Percentiles rank a stretch among this genome's conserved stretches.
Evolutionary conservation across 805 yeast species (phyloP).

Genomic region (Novakomyces olei): DNA sequence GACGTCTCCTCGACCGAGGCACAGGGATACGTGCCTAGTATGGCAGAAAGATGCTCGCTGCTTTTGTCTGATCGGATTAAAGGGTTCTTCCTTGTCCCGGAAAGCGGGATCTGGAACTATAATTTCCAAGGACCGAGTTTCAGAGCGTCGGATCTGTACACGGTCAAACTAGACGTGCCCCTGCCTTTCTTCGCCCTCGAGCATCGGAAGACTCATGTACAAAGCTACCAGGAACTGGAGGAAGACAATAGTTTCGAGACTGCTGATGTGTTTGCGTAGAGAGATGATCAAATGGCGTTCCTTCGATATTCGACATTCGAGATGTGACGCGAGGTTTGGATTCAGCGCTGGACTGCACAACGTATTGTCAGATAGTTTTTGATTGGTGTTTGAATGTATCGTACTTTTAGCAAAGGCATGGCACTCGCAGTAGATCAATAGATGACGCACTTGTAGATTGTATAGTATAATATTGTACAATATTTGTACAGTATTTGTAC

Average conservation of each 20-base stretch:
- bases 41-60: slow-evolving; percentile 42
- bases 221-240: slow-evolving; percentile 32
- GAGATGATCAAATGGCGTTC: too few relatives aligned
- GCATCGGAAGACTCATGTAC: slow-evolving; percentile 78
- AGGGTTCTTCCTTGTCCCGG: slow-evolving; percentile 77
- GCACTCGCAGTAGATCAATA: too few relatives aligned
- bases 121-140: slow-evolving; percentile 73
- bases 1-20: slow-evolving; percentile 36
- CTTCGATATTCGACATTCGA: too few relatives aligned
- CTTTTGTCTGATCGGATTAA: slow-evolving; percentile 48
- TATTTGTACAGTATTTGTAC: too few relatives aligned
- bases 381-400: too few relatives aligned
- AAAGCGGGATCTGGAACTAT: slow-evolving; percentile 71
- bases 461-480: too few relatives aligned
- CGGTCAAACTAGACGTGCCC: slow-evolving; percentile 57
- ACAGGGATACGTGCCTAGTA: slow-evolving; percentile 40
- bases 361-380: too few relatives aligned
- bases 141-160: slow-evolving; percentile 37
- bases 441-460: too few relatives aligned
- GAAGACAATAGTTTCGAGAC: slow-evolving; percentile 9
- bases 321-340: too few relatives aligned
- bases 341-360: too few relatives aligned
- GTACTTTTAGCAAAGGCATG: too few relatives aligned
- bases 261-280: slow-evolving; percentile 10
- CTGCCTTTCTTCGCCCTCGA: slow-evolving; percentile 59